Base-by-base conservation (phyloP, 805 yeast species). In the Maudiozyma saulgeensis region DNA sequence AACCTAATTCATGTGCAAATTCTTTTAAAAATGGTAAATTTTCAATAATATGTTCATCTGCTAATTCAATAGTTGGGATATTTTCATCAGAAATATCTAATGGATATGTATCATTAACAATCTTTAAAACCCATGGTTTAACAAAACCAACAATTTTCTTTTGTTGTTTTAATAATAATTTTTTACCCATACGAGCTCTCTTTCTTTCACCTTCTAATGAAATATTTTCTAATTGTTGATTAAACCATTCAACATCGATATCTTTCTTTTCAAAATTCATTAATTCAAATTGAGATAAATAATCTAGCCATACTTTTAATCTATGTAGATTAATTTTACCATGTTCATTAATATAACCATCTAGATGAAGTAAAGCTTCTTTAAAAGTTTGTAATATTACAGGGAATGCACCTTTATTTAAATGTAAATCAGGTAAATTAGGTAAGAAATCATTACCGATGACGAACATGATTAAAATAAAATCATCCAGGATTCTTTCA, bases 361-460 rank as follows among this genome's bases (percentile, higher is more conserved):
- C 95, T 49, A 80, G 69, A 53, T 76, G 77, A 56, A 77, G 75
- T 62, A 93, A 72, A 26, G 90, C 80, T 59, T 80, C 81, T 65
- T 90, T 93, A 71, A 93, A 93, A 15, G 96, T 84, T 53, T 83
- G 87, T 57, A 93, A 74, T 60, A 93, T 74, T 31, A 89, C 77
- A n/a, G 98, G 96, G 71, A 93, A 86, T 0, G 98, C 99, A 57
- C 97, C 98, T 58, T 90, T 93, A 63, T 89, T 90, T 56, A 93
- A 77, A 64, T 87, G 90, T 57, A 93, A 74, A 67, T 90, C 96
- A 0, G 99, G 99, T 58, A 95, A 77, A 64, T 93, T 87, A 25
- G 99, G 99, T 62, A 93, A 76, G 81, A 93, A 93, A 76, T 93
- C 99, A 63, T 93, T 93, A 60, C 99, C 99, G 58, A 93, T 87